Evolutionary conservation across 2,329 filamentous ascomycete species (phyloP).

Genomic region (Sodiomyces alkalinus): DNA sequence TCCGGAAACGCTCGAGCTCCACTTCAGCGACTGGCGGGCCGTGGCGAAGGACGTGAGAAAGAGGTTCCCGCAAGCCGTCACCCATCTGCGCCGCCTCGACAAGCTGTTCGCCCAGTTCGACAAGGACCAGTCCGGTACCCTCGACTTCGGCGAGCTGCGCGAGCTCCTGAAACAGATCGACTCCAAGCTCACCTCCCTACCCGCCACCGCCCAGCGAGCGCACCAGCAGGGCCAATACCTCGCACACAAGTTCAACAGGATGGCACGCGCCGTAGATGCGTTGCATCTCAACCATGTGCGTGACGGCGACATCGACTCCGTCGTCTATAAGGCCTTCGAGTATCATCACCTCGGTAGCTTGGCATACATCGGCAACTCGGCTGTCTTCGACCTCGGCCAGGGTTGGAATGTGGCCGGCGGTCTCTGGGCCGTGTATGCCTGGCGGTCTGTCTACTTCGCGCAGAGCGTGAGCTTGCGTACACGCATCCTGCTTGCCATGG

Average conservation of each 20-base stretch:
- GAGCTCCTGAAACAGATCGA: slow-evolving; percentile 88
- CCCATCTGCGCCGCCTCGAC: slow-evolving; percentile 78
- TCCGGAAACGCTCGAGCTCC: slow-evolving; percentile 73
- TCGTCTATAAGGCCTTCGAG: slow-evolving; percentile 86
- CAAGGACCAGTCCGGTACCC: slow-evolving; percentile 78
- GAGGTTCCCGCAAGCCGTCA: slow-evolving; percentile 79
- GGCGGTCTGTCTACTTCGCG: slow-evolving; percentile 93
- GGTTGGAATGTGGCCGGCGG: slow-evolving; percentile 71
- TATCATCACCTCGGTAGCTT: slow-evolving; percentile 85
- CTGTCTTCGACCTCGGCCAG: slow-evolving; percentile 76
- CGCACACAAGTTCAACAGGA: slow-evolving; percentile 83
- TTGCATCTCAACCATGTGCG: slow-evolving; percentile 65
- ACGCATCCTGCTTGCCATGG: slow-evolving; percentile 81
- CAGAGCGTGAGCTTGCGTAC: slow-evolving; percentile 92
- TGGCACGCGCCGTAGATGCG: slow-evolving; percentile 63
- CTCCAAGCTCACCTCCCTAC: slow-evolving; percentile 81
- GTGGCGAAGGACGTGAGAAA: slow-evolving; percentile 73
- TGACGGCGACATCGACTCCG: slow-evolving; percentile 82
- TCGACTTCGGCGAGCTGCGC: slow-evolving; percentile 84
- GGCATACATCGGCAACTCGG: slow-evolving; percentile 92
- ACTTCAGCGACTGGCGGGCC: slow-evolving; percentile 74
- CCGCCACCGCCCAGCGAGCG: slow-evolving; percentile 88
- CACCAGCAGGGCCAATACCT: slow-evolving; percentile 94
- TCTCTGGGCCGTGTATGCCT: slow-evolving; percentile 85
- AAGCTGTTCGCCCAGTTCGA: slow-evolving; percentile 87